phyloP scores from a whole-genome alignment of 805 yeast species.

The Saccharomycopsis sp. region DNA sequence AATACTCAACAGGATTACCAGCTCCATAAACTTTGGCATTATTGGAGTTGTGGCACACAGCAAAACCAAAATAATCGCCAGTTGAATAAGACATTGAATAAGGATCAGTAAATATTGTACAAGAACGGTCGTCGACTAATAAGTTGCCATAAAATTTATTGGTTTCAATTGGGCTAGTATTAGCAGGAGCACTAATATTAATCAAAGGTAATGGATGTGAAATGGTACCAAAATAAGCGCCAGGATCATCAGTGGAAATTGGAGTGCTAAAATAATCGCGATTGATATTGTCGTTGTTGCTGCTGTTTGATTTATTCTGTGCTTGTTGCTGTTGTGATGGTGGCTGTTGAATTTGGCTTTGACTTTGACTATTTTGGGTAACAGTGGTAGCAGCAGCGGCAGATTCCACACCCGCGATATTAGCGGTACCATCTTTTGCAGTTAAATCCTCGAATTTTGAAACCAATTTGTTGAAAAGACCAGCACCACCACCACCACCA shows the following conservation, averaged over 20 bases:
- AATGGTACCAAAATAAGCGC: conserved; percentile 36
- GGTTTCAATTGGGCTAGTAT: conserved; percentile 48
- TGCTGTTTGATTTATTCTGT: not conserved
- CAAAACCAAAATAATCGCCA: conserved; percentile 46
- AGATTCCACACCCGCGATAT: too few relatives aligned
- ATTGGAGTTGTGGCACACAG: conserved; percentile 48
- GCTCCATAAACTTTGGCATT: conserved; percentile 62
- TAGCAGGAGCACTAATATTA: conserved; percentile 26
- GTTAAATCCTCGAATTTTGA: conserved; percentile 11
- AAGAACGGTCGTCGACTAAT: conserved; percentile 46
- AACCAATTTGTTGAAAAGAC: conserved; percentile 9
- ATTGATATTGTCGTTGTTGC: conserved; percentile 26
- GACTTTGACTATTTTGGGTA: not conserved
- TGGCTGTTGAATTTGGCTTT: not conserved
- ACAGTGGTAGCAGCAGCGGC: not conserved
- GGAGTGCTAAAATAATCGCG: conserved; percentile 32
- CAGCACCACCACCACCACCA: conserved; percentile 1
- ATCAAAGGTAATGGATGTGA: conserved; percentile 19
- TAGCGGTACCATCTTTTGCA: too few relatives aligned
- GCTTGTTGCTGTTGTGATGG: not conserved
- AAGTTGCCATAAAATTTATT: conserved; percentile 72
- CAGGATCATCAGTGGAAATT: conserved; percentile 33
- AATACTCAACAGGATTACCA: conserved; percentile 39
- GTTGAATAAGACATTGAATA: conserved; percentile 59
- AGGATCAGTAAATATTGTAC: conserved; percentile 59